phyloP scores from a whole-genome alignment of 257 asterid species.

The Solanum pennellii region DNA sequence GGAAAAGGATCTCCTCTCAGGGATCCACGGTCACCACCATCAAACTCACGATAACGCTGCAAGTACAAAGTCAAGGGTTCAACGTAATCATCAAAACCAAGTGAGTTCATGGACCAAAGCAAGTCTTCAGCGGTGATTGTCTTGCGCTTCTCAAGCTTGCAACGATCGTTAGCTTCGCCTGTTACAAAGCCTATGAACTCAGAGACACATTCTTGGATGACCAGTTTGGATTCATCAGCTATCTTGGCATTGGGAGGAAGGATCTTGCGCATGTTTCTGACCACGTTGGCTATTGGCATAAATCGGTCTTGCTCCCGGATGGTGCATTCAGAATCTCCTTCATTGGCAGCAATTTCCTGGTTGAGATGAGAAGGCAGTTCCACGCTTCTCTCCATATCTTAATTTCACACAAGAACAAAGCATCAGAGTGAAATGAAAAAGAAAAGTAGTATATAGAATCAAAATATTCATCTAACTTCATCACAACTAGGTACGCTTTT shows the following conservation, averaged over 20 bases:
- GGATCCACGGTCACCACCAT: constrained; percentile 68
- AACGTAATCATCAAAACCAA: constrained; percentile 88
- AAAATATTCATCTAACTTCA: background rate
- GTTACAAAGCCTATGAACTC: constrained; percentile 94
- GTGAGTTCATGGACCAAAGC: constrained; percentile 98
- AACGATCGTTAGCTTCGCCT: constrained; percentile 86
- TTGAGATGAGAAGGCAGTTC: constrained; percentile 27
- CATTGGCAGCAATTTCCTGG: background rate
- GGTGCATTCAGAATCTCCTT: constrained; percentile 33
- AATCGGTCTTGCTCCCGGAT: constrained; percentile 90
- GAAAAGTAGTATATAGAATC: background rate
- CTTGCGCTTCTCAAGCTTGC: constrained; percentile 95
- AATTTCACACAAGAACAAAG: background rate
- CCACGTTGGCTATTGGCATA: constrained; percentile 94
- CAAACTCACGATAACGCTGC: constrained; percentile 74
- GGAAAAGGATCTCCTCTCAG: constrained; percentile 36
- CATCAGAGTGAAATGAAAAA: background rate
- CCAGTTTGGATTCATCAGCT: constrained; percentile 89
- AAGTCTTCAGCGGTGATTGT: constrained; percentile 94
- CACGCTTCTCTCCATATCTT: constrained; percentile 26
- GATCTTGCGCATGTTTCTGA: constrained; percentile 81
- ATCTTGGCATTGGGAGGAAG: constrained; percentile 87
- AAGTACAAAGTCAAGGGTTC: constrained; percentile 82
- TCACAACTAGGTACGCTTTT: background rate
- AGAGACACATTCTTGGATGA: constrained; percentile 82